Evolutionary conservation across 257 asterid genomes (phyloP).

Genomic region (Orobanche coerulescens): DNA sequence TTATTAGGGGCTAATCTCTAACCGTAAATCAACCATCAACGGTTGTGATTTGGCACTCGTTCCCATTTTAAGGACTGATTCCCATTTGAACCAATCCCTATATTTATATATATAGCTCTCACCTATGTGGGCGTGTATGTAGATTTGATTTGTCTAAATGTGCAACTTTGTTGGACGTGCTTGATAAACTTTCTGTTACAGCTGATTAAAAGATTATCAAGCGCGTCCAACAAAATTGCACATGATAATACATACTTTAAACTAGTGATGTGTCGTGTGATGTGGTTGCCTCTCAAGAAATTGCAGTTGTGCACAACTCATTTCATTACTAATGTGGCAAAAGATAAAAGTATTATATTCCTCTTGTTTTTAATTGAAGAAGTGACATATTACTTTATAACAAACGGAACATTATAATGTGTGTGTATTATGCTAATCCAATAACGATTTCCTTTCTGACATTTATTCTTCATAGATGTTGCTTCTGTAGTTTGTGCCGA

Average conservation of each 20-base stretch:
- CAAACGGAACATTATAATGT: neutral
- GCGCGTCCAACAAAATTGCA: no score
- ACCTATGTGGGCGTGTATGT: no score
- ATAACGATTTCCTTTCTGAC: neutral
- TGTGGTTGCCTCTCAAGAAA: neutral
- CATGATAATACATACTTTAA: neutral
- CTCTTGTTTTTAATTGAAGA: neutral
- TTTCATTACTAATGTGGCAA: neutral
- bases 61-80: no score
- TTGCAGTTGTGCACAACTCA: neutral
- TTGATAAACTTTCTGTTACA: no score
- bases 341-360: neutral
- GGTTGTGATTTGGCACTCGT: no score
- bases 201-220: no score
- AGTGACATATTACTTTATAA: neutral
- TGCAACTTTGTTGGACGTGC: no score
- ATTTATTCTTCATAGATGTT: neutral
- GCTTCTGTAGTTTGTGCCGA: neutral
- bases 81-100: no score
- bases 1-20: no score
- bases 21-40: no score
- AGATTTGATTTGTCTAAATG: no score
- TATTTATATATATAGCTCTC: no score
- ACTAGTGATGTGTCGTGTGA: slow-evolving; percentile 9
- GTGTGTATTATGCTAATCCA: neutral